Base-by-base conservation (phyloP, 805 yeast genomes). In the Saccharomycopsis fodiens region DNA sequence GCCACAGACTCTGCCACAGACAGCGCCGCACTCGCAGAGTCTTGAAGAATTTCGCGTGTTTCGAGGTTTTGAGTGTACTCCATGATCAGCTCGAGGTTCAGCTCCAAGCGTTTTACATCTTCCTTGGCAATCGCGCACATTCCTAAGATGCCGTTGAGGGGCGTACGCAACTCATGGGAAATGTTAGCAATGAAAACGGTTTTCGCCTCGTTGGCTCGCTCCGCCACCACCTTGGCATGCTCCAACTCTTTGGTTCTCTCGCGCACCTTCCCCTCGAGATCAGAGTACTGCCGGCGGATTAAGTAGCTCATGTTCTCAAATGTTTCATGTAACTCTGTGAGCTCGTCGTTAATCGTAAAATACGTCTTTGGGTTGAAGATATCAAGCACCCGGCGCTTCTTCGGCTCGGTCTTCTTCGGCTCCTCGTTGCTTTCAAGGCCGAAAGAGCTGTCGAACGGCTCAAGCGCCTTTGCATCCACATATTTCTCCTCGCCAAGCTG, bases 41-140 rank as follows among this genome's bases (percentile, higher is more conserved):
- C 46, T 3, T 30, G 35, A 12, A 31, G 22, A 13, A 35, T 13
- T 7, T 19, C 37, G 7, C 21, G 7, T n/a, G 15, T 13, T 2
- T 3, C 16, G 2, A 8, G 16, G 16, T 23, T 22, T 16, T 35
- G 20, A 17, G 13, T 17, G 25, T 5, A 12, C 15, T 27, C 29
- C 29, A 32, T 32, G 15, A 20, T 8, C 16, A 21, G 25, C 32
- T 13, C 17, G 12, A 35, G 13, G 15, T 41, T 31, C 3, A 20
- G n/a, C 29, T 50, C 49, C 20, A 50, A 30, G 3, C 35, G 27
- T 19, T 42, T 47, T 10, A 47, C 13, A 59, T 93, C 97, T 17
- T 85, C 93, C 85, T 88, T 79, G 4, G 96, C 89, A 46, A 91
- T 83, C 2, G 95, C 84, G 0, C 97, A 85, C 89, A 91, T 85